Evolutionary conservation across 345 rosid species (phyloP), one percentile per base, ranked within the genome.

Genomic region (Aethionema arabicum): DNA sequence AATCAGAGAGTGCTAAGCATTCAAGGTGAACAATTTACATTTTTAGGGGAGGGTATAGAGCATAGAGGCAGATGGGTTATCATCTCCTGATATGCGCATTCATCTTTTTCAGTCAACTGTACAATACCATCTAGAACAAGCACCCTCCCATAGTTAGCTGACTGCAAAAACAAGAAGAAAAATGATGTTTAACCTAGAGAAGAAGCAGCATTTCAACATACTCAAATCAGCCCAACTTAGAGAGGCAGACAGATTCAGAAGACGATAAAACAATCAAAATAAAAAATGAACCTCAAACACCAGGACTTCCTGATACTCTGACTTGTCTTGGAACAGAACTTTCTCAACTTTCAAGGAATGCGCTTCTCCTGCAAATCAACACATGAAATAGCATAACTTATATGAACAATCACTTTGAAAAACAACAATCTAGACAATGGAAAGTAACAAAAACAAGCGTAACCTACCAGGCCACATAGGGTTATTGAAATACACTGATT

Each of bases 61-160:
- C 99, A 93, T 32, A 93, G 85, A 46, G 99, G 97, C 64, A 93
- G 89, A 79, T 93, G 99, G 38, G 91, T 77, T 57, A 93, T 93
- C 99, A 93, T 93, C 84, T 93, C 99, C 78, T 93, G 99, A 78
- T 93, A 90, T 36, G 96, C 99, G 74, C 78, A 90, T 77, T 87
- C 97, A 78, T 93, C 97, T 72, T 83, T 93, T 82, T 93, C 96
- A 7, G 97, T 93, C 78, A 93, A 74, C 74, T 93, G 97, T 64
- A 93, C 80, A 45, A 93, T 82, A 41, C 99, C 96, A 75, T 93
- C 99, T 59, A 93, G 90, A 72, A 93, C 99, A 69, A 93, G 99
- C 73, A 93, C 99, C 70, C 83, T 93, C 36, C 99, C 99, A 52
- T 93, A 90, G 35, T 84, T 52, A 35, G 79, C 72, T 59, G 99